phyloP scores from a whole-genome alignment of 768 basidiomycete genomes.

The Pleurotus ostreatus region DNA sequence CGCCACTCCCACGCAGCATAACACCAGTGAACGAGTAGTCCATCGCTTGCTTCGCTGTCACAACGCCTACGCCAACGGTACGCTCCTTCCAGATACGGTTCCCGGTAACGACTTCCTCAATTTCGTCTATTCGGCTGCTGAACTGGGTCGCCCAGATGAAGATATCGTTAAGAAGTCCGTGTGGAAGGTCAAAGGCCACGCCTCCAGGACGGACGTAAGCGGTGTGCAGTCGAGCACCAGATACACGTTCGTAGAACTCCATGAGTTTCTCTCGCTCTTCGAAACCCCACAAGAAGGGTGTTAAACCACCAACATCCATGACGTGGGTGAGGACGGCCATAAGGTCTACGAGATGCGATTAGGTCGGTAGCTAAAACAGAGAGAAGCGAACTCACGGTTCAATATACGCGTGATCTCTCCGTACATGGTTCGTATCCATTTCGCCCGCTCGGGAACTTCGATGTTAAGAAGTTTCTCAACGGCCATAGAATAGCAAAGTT shows the following conservation, averaged over 20 bases:
- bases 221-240: conserved; percentile 93
- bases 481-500: conserved; percentile 93
- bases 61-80: conserved; percentile 84
- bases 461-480: conserved; percentile 98
- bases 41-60: conserved; percentile 88
- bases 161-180: conserved; percentile 98
- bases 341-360: conserved; percentile 49
- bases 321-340: conserved; percentile 97
- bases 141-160: conserved; percentile 98
- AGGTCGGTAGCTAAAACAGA: not conserved
- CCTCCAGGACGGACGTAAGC: conserved; percentile 98
- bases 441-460: conserved; percentile 92
- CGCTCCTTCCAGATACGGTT: conserved; percentile 99
- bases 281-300: conserved; percentile 99
- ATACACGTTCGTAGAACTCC: conserved; percentile 99
- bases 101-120: conserved; percentile 95
- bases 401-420: conserved; percentile 95
- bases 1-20: conserved; percentile 91
- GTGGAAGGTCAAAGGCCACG: conserved; percentile 95
- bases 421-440: conserved; percentile 97
- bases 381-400: conserved; percentile 61
- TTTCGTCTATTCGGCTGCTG: conserved; percentile 85
- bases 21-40: conserved; percentile 95
- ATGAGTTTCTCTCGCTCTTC: conserved; percentile 99
- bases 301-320: conserved; percentile 97